These are phyloP conservation scores for Spirogloea muscicola DNA, from an alignment of 139 green algal species.

Conservation along the genomic window DNA sequence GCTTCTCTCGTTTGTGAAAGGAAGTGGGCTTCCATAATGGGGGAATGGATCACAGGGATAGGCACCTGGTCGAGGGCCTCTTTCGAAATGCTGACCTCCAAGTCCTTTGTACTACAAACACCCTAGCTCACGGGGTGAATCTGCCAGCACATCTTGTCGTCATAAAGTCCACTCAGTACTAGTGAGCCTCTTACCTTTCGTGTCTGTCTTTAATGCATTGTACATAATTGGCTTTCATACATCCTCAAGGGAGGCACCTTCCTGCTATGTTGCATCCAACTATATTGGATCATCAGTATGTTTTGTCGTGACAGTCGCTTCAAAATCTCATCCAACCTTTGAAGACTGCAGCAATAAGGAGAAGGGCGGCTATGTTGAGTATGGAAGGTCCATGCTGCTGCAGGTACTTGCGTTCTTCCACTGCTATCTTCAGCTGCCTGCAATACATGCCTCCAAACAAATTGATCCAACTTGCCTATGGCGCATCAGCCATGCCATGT, in stretches of 20 bases:
- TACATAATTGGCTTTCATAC: too few relatives aligned
- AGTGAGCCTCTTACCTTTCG: conserved; percentile 27
- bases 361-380: conserved; percentile 76
- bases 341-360: conserved; percentile 24
- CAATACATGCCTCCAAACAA: too few relatives aligned
- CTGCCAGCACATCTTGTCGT: conserved; percentile 90
- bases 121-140: conserved; percentile 87
- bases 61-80: conserved; percentile 36
- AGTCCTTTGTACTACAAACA: conserved; percentile 85
- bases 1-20: neutral
- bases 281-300: too few relatives aligned
- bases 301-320: too few relatives aligned
- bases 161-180: conserved; percentile 77
- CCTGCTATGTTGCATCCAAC: too few relatives aligned
- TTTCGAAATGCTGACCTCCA: conserved; percentile 30
- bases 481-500: too few relatives aligned
- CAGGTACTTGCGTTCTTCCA: too few relatives aligned
- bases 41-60: conserved; percentile 72
- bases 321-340: conserved; percentile 6
- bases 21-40: conserved; percentile 76
- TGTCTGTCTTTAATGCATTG: too few relatives aligned
- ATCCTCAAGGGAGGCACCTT: too few relatives aligned
- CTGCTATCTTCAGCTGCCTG: too few relatives aligned
- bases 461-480: too few relatives aligned
- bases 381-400: conserved; percentile 70